Conservation (phyloP, 306 rosid species). For the Hippophae tibetana region DNA sequence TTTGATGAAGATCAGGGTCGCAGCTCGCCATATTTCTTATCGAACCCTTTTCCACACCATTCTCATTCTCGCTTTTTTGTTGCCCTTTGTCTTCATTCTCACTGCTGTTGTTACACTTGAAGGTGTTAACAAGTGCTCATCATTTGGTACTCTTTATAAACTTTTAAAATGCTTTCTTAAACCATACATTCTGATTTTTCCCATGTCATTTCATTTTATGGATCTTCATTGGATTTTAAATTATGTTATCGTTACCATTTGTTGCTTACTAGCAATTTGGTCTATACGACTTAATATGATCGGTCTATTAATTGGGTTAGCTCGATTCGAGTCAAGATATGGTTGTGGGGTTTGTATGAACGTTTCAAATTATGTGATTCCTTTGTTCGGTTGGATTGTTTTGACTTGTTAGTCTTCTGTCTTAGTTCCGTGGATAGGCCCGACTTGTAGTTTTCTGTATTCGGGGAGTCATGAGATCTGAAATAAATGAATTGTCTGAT, state of each 20-base stretch:
- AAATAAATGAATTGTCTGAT: conserved; percentile 11
- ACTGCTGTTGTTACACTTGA: conserved; percentile 99
- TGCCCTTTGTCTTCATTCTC: conserved; percentile 96
- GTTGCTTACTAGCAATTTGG: conserved; percentile 6
- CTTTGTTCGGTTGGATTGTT: neutral
- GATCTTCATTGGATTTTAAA: conserved; percentile 33
- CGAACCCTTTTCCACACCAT: conserved; percentile 98
- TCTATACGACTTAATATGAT: conserved; percentile 5
- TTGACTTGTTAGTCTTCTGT: conserved; percentile 3
- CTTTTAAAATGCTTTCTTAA: neutral
- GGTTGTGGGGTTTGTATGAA: neutral
- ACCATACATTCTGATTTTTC: conserved; percentile 1
- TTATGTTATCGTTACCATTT: conserved; percentile 8
- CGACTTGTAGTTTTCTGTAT: neutral
- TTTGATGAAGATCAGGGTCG: conserved; percentile 99
- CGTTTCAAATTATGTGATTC: neutral
- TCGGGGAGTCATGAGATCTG: conserved; percentile 13
- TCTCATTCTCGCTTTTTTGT: conserved; percentile 84
- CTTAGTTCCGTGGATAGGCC: conserved; percentile 1
- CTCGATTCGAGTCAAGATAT: neutral
- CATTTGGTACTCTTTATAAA: conserved; percentile 57
- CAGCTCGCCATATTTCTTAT: conserved; percentile 99
- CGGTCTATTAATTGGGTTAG: neutral
- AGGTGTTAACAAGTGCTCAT: conserved; percentile 99
- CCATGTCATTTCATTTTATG: conserved; percentile 6